These are phyloP conservation scores for Brassica incana DNA, from an alignment of 345 rosid species.

Conservation along the genomic window DNA sequence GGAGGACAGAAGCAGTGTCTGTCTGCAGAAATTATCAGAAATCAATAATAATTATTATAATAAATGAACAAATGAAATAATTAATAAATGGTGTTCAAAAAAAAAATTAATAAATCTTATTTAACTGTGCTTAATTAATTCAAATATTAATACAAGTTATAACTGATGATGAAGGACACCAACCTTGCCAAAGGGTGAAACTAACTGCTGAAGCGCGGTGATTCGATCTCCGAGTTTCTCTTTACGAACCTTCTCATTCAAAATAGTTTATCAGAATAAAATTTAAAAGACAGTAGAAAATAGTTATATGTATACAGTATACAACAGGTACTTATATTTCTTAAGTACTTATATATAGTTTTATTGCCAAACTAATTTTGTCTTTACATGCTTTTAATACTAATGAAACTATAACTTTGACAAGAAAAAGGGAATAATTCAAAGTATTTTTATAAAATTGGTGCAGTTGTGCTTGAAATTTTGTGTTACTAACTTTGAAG, in stretches of 20 bases:
- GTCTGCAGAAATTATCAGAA: slow-evolving; percentile 54
- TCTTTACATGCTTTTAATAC: not conserved
- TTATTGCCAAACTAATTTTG: not conserved
- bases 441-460: not conserved
- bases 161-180: slow-evolving; percentile 23
- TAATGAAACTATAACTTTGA: not conserved
- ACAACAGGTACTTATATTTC: not conserved
- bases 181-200: slow-evolving; percentile 98
- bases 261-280: not conserved
- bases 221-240: slow-evolving; percentile 97
- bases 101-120: not conserved
- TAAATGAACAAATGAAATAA: not conserved
- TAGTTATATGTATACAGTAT: not conserved
- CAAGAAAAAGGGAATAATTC: not conserved
- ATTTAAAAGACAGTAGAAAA: not conserved
- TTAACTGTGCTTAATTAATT: not conserved
- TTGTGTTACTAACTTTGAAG: slow-evolving; percentile 59
- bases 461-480: not conserved
- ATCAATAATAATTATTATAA: not conserved
- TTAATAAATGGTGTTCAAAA: not conserved
- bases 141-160: not conserved
- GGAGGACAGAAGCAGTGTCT: slow-evolving; percentile 96
- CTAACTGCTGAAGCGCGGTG: slow-evolving; percentile 94
- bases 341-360: not conserved
- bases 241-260: slow-evolving; percentile 64